phyloP scores from a whole-genome alignment of 1,284 basidiomycete species.

The Ceratobasidium sp. region DNA sequence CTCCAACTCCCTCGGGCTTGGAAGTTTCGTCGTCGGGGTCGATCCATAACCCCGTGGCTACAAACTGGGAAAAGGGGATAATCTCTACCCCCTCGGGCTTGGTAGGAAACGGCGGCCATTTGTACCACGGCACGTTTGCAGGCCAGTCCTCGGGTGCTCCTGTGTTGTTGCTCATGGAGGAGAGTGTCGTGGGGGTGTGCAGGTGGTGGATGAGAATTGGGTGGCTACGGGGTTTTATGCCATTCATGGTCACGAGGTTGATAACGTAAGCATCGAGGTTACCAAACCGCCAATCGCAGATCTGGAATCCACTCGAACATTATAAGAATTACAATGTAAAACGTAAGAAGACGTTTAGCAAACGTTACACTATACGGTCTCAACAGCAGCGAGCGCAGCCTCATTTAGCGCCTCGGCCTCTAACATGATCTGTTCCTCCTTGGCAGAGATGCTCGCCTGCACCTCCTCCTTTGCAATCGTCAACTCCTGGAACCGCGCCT shows the following conservation, averaged over 20 bases:
- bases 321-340: slow-evolving; percentile 19
- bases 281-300: neutral
- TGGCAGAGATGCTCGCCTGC: slow-evolving; percentile 65
- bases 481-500: slow-evolving; percentile 85
- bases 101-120: slow-evolving; percentile 39
- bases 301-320: neutral
- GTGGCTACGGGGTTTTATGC: slow-evolving; percentile 44
- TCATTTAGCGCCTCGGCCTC: slow-evolving; percentile 85
- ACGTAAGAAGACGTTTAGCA: neutral
- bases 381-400: slow-evolving; percentile 48
- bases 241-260: slow-evolving; percentile 6
- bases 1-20: slow-evolving; percentile 25
- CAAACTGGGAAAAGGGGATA: slow-evolving; percentile 41
- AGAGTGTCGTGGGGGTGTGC: neutral
- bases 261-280: slow-evolving; percentile 2
- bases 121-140: slow-evolving; percentile 27
- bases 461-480: slow-evolving; percentile 76
- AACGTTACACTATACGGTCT: slow-evolving; percentile 23
- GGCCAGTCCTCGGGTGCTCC: slow-evolving; percentile 14
- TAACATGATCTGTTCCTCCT: slow-evolving; percentile 81
- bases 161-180: slow-evolving; percentile 13
- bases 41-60: slow-evolving; percentile 40
- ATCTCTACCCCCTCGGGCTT: slow-evolving; percentile 35
- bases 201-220: slow-evolving; percentile 13
- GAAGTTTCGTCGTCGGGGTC: slow-evolving; percentile 30